Evolutionary conservation across 768 basidiomycete species (phyloP), one percentile per base, ranked within the genome.

Genomic region (Fomitopsis pulvina): DNA sequence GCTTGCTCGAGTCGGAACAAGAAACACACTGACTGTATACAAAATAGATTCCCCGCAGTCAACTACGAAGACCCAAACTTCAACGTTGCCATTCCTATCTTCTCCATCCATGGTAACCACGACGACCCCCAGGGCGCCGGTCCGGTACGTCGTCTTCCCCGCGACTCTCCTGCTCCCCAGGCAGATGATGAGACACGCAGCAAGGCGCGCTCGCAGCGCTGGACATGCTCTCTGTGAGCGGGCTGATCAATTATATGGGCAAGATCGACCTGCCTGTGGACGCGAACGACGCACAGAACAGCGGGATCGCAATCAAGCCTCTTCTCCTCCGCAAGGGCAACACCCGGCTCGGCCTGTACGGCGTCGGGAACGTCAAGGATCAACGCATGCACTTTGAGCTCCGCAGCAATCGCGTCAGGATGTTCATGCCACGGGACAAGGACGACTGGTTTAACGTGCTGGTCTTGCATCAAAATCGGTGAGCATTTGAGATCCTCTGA

Each of bases 101-200:
- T 99, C 68, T 97, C 95, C 0, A 98, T 99, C 45, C 96, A 99
- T 61, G 96, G 96, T 38, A 99, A 99, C 62, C 96, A 99, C 66
- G 96, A 99, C 61, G 96, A 99, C 60, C 96, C 96, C 28, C 96
- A 98, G 69, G 96, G 96, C 18, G 85, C 92, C 20, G 93, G 94
- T 2, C 76, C 87, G 8, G 93, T 92, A 59, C 53, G 89, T 69
- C 10, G 20, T 10, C 10, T 9, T 38, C 2, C 20, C 48, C 3
- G 18, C 18, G 14, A 6, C 10, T 32, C 25, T 37, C 37, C 16
- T 18, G 14, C 3, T 34, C 2, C 7, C 39, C 14, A 16, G 5
- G 11, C n/a, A 27, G 4, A 32, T 29, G 21, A 34, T 6, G 30
- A 5, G 24, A 16, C 12, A 29, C 49, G 18, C 55, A 95, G 92